phyloP scores from a whole-genome alignment of 2,329 filamentous ascomycete genomes.

The Cladorrhinum sp. region DNA sequence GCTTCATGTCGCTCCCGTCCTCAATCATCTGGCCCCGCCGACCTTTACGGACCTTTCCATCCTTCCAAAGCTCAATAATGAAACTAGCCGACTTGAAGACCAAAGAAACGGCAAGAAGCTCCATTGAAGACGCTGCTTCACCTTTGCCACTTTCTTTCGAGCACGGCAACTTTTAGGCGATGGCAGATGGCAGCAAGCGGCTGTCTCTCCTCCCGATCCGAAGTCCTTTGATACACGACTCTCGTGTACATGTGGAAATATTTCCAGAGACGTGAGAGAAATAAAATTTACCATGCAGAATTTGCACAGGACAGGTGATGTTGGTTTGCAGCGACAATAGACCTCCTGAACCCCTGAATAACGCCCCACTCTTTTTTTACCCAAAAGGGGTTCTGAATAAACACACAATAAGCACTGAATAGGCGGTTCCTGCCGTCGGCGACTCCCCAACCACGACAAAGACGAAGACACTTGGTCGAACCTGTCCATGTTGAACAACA shows the following conservation, averaged over 20 bases:
- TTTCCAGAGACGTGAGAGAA: background rate
- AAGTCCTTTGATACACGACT: background rate
- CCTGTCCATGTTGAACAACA: background rate
- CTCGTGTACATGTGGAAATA: background rate
- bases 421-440: constrained; percentile 11
- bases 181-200: background rate
- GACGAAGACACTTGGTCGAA: background rate
- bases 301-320: background rate
- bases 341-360: constrained; percentile 1
- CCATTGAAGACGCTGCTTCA: background rate
- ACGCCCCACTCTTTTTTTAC: constrained; percentile 11
- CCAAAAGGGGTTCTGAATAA: constrained; percentile 27
- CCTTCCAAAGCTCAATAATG: background rate
- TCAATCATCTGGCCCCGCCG: background rate
- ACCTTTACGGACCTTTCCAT: background rate
- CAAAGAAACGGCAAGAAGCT: background rate
- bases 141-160: background rate
- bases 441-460: background rate
- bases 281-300: background rate
- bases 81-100: background rate
- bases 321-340: background rate
- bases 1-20: background rate
- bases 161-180: background rate
- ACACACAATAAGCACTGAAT: constrained; percentile 25
- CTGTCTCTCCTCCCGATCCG: background rate